A percentile compares a stretch with the other conserved stretches of the same genome.
Evolutionary conservation across 73 alveolate species (phyloP).

Genomic region (Paraurostyla sp.): DNA sequence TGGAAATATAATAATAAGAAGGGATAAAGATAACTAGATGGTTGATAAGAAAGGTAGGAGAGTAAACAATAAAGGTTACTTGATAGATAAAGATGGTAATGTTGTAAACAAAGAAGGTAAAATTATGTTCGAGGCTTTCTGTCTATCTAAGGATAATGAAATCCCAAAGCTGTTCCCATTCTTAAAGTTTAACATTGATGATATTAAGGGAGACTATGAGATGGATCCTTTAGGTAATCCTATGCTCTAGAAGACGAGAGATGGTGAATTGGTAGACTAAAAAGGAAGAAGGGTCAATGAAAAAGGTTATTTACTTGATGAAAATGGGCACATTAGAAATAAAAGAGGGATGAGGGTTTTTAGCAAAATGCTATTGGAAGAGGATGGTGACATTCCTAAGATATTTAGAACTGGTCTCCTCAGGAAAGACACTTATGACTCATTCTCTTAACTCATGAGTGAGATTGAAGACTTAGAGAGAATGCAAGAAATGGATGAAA

Average conservation of each 20-base stretch:
- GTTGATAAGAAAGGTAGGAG: slow-evolving; percentile 59
- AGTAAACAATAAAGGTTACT: slow-evolving; percentile 66
- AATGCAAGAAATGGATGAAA: neutral
- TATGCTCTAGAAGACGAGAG: slow-evolving; percentile 33
- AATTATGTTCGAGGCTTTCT: slow-evolving; percentile 41
- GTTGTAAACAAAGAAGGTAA: slow-evolving; percentile 59
- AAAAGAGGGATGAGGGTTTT: slow-evolving; percentile 62
- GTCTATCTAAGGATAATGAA: slow-evolving; percentile 60
- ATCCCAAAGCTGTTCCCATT: slow-evolving; percentile 71
- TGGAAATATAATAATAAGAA: slow-evolving; percentile 56
- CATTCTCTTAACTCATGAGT: slow-evolving; percentile 50
- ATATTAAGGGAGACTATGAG: slow-evolving; percentile 65
- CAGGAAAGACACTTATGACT: slow-evolving; percentile 50
- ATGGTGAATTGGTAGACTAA: slow-evolving; percentile 51
- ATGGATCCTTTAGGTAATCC: slow-evolving; percentile 60
- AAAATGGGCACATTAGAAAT: slow-evolving; percentile 63
- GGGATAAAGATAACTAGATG: slow-evolving; percentile 35
- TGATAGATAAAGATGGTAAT: slow-evolving; percentile 64
- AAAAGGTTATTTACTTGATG: slow-evolving; percentile 69
- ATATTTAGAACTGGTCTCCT: slow-evolving; percentile 72
- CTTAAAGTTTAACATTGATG: slow-evolving; percentile 64
- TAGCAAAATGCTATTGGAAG: slow-evolving; percentile 35
- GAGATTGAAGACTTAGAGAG: slow-evolving; percentile 56
- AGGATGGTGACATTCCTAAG: slow-evolving; percentile 75
- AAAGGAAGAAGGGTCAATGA: slow-evolving; percentile 66